These are phyloP conservation scores for Pharus latifolius DNA, from an alignment of 176 grass and related monocot species.

Conservation along the genomic window DNA sequence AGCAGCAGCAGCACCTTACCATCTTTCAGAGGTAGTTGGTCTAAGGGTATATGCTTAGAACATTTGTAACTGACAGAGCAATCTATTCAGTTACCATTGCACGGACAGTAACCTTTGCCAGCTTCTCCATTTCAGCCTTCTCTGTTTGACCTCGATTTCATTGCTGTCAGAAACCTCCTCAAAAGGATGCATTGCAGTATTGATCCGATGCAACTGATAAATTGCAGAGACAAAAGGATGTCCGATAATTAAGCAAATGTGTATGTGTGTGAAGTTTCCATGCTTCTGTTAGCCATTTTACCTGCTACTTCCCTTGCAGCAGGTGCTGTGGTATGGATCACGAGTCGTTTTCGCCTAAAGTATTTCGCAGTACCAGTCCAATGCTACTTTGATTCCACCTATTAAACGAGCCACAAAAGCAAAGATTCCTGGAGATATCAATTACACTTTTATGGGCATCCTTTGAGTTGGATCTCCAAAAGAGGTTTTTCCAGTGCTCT, in stretches of 20 bases:
- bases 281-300: not conserved
- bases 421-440: constrained; percentile 32
- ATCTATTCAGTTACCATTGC: not conserved
- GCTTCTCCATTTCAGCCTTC: too few relatives aligned
- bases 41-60: not conserved
- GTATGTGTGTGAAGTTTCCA: not conserved
- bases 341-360: constrained; percentile 15
- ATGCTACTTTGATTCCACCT: constrained; percentile 18
- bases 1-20: not conserved
- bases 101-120: not conserved
- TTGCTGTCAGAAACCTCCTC: not conserved
- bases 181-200: not conserved
- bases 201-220: too few relatives aligned
- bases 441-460: constrained; percentile 14
- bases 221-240: too few relatives aligned
- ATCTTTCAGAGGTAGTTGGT: not conserved
- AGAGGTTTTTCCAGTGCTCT: not conserved
- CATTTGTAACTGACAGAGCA: not conserved
- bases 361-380: not conserved
- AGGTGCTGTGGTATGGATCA: constrained; percentile 26
- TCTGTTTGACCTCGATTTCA: not conserved
- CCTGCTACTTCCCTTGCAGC: not conserved
- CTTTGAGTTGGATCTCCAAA: constrained; percentile 17
- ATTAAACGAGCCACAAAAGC: not conserved
- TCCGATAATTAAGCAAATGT: too few relatives aligned